Base-by-base conservation (phyloP, 306 rosid species). In the Biancaea sappan region DNA sequence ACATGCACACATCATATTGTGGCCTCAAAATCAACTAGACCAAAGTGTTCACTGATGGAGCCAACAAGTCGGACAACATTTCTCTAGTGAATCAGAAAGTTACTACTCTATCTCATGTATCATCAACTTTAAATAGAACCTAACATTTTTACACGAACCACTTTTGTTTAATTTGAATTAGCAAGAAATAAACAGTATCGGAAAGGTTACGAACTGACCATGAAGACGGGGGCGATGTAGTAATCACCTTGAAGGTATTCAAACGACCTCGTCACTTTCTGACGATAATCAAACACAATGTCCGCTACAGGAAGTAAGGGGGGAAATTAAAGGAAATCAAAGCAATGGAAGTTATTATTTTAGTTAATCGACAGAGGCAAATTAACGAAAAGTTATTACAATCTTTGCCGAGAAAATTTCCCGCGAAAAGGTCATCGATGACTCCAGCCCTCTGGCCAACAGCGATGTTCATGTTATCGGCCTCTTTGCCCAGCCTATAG, bases 261-360 rank as follows among this genome's bases (percentile, higher is more conserved):
- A 48, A 94, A 94, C 24, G 98, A 88, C 82, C 93, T 86, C 0
- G 97, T 94, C 19, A 71, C 89, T 85, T 91, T 94, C 66, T 94
- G 98, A 44, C 98, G 98, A 72, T 91, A 94, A 84, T 94, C 98
- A 71, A 94, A 94, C 29, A 94, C 98, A 72, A 94, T 88, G 82
- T 94, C 97, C 19, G 98, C 96, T 90, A 78, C 78, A 81, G 0
- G 2, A 41, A 8, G 18, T 35, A 26, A 1, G 25, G 7, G 18
- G 37, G 35, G 2, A 21, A 14, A 22, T 16, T 28, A 35, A 25
- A 0, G 4, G 6, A 12, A 21, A 22, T 57, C 22, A 48, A 65
- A 69, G 14, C 19, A 35, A 14, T 12, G 46, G 4, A 50, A 48
- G 10, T 31, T 18, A 48, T 4, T 6, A 11, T 0, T 32, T 24